Conservation (phyloP, 83 land plant species). For the Thuja plicata region DNA sequence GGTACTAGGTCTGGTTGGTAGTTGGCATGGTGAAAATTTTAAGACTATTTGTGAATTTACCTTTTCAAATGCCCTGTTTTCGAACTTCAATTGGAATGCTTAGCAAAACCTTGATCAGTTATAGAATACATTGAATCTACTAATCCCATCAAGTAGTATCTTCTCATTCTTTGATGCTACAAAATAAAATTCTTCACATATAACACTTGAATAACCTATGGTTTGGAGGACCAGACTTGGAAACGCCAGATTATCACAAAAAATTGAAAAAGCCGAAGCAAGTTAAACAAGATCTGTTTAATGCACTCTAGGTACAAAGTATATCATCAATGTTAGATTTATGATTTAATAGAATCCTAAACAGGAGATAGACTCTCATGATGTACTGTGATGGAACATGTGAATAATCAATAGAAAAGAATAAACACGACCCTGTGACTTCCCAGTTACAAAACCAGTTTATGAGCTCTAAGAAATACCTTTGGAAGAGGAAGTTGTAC, state of each 20-base stretch:
- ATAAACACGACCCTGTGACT: background rate
- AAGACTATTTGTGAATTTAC: background rate
- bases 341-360: background rate
- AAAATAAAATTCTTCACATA: background rate
- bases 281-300: background rate
- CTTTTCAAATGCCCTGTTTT: background rate
- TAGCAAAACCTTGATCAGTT: background rate
- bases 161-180: background rate
- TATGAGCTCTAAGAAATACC: conserved; percentile 36
- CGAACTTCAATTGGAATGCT: background rate
- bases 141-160: background rate
- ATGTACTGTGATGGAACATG: background rate
- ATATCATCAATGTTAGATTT: background rate
- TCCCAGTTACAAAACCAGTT: background rate
- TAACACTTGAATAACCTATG: background rate
- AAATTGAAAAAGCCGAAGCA: background rate
- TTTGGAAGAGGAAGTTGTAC: conserved; percentile 94
- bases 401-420: background rate
- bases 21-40: background rate
- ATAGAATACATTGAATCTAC: background rate
- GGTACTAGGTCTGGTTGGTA: background rate
- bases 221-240: background rate
- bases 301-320: background rate
- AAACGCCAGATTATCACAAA: background rate
- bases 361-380: background rate